These are phyloP conservation scores for Epichloe festucae DNA, from an alignment of 2,329 filamentous ascomycete genomes.

Conservation along the genomic window DNA sequence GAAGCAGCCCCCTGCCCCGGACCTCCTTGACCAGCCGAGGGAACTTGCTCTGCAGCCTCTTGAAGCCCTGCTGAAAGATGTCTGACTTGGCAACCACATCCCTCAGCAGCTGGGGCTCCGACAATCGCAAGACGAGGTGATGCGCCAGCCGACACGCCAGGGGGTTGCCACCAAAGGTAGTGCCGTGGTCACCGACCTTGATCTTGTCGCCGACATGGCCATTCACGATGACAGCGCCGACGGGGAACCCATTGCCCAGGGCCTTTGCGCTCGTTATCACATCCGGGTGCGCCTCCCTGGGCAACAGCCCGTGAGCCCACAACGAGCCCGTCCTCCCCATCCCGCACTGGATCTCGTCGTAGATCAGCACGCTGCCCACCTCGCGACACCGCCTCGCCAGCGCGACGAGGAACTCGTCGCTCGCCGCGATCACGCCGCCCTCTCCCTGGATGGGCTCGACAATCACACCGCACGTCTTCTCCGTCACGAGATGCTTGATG, in stretches of 20 bases:
- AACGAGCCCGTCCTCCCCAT: slow-evolving; percentile 74
- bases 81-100: slow-evolving; percentile 54
- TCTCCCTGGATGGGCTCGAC: slow-evolving; percentile 97
- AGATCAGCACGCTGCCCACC: slow-evolving; percentile 79
- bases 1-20: slow-evolving; percentile 70
- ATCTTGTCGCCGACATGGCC: slow-evolving; percentile 28
- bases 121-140: slow-evolving; percentile 67
- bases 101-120: slow-evolving; percentile 55
- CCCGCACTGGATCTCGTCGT: slow-evolving; percentile 96
- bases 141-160: slow-evolving; percentile 74
- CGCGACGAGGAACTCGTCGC: slow-evolving; percentile 68
- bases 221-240: slow-evolving; percentile 53
- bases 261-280: slow-evolving; percentile 92
- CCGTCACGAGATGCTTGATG: slow-evolving; percentile 62
- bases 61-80: slow-evolving; percentile 35
- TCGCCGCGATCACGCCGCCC: slow-evolving; percentile 78
- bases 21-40: slow-evolving; percentile 66
- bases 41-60: slow-evolving; percentile 32
- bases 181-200: slow-evolving; percentile 68
- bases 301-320: slow-evolving; percentile 74
- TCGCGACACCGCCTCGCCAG: slow-evolving; percentile 75
- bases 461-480: slow-evolving; percentile 84
- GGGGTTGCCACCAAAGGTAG: slow-evolving; percentile 92
- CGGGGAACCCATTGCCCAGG: slow-evolving; percentile 89
- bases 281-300: slow-evolving; percentile 77